Conservation (phyloP, 306 rosid species). For the Sicyos baderoa region DNA sequence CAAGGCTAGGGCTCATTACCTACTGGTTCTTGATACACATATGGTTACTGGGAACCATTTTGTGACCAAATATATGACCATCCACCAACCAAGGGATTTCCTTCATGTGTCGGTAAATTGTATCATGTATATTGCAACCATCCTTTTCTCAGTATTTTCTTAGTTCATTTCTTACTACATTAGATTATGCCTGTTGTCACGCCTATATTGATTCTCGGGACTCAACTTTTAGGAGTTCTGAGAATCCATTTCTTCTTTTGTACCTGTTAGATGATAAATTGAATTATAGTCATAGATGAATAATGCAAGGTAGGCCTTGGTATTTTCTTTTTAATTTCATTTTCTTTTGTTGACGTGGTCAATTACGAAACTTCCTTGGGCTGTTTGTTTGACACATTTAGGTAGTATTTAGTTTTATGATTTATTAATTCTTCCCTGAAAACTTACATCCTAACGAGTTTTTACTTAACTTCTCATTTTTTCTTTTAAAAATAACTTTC, state of each 20-base stretch:
- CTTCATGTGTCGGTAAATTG: slow-evolving; percentile 40
- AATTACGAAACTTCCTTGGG: background rate
- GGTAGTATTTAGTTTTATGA: too few relatives aligned
- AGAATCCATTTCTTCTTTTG: slow-evolving; percentile 28
- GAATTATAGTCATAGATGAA: background rate
- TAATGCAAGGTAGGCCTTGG: background rate
- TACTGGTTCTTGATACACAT: slow-evolving; percentile 70
- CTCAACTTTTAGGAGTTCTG: slow-evolving; percentile 77
- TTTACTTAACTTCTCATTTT: too few relatives aligned
- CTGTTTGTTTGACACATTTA: too few relatives aligned
- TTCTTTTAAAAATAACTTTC: too few relatives aligned
- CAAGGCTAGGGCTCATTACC: slow-evolving; percentile 74
- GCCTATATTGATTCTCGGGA: slow-evolving; percentile 43
- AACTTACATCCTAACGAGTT: too few relatives aligned
- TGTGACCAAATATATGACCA: slow-evolving; percentile 35
- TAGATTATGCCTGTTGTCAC: slow-evolving; percentile 15
- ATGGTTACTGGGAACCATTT: slow-evolving; percentile 74
- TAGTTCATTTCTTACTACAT: background rate
- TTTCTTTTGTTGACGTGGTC: slow-evolving; percentile 1
- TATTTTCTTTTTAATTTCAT: background rate
- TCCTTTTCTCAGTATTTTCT: slow-evolving; percentile 1
- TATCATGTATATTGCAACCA: slow-evolving; percentile 31
- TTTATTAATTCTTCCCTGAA: too few relatives aligned
- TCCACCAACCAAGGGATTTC: slow-evolving; percentile 19
- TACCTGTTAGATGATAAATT: background rate